Evolutionary conservation across 805 yeast species (phyloP).

Genomic region (Saccharomycopsis sp.): DNA sequence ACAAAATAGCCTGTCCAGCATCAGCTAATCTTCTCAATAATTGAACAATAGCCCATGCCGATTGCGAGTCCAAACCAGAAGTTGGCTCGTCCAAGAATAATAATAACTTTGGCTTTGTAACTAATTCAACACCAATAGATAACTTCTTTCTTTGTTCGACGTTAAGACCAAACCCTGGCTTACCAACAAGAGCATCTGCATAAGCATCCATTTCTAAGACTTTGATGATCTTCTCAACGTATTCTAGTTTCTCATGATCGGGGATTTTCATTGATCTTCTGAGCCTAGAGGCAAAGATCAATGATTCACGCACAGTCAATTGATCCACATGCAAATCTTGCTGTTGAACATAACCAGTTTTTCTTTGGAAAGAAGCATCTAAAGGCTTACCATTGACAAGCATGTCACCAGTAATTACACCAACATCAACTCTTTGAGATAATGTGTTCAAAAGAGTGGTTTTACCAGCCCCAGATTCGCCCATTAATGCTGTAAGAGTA

Average conservation of each 20-base stretch:
- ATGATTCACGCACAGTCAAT: slow-evolving; percentile 47
- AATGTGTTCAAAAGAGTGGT: slow-evolving; percentile 49
- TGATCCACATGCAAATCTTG: slow-evolving; percentile 49
- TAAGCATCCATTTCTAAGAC: slow-evolving; percentile 46
- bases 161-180: slow-evolving; percentile 42
- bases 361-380: slow-evolving; percentile 44
- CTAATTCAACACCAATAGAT: slow-evolving; percentile 50
- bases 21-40: slow-evolving; percentile 43
- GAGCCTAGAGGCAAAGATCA: slow-evolving; percentile 44
- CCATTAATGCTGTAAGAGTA: slow-evolving; percentile 50
- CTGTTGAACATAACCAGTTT: slow-evolving; percentile 55
- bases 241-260: slow-evolving; percentile 39
- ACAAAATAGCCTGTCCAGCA: slow-evolving; percentile 51
- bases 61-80: slow-evolving; percentile 52
- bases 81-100: slow-evolving; percentile 56
- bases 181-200: slow-evolving; percentile 47
- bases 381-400: slow-evolving; percentile 48
- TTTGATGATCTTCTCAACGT: slow-evolving; percentile 45
- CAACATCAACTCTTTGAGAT: slow-evolving; percentile 48
- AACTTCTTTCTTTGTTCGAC: slow-evolving; percentile 50
- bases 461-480: slow-evolving; percentile 61
- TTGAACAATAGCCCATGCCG: slow-evolving; percentile 53
- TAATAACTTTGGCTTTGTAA: slow-evolving; percentile 47
- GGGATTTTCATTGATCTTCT: slow-evolving; percentile 39
- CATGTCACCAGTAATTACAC: slow-evolving; percentile 53